Evolutionary conservation across 106 monocot species (phyloP).

Genomic region (Apostasia shenzhenica): DNA sequence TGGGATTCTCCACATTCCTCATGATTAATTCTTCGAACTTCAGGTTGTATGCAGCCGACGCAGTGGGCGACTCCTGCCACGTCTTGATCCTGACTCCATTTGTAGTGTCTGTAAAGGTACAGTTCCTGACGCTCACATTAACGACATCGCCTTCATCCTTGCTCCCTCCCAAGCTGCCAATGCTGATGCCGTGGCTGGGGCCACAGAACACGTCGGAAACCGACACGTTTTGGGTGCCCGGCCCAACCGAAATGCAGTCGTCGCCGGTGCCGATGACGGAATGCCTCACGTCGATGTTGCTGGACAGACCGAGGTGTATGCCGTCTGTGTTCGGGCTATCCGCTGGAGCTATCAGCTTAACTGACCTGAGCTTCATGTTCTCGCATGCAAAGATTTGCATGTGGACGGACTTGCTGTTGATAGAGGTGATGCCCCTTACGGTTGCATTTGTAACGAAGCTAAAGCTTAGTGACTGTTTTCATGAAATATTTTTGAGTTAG

Average conservation of each 20-base stretch:
- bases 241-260: constrained; percentile 52
- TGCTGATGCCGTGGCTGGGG: constrained; percentile 52
- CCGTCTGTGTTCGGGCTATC: constrained; percentile 64
- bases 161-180: constrained; percentile 38
- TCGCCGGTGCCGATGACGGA: constrained; percentile 38
- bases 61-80: constrained; percentile 18
- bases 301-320: constrained; percentile 25
- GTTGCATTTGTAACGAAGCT: constrained; percentile 17
- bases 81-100: constrained; percentile 49
- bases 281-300: constrained; percentile 12
- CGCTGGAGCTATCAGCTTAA: constrained; percentile 29
- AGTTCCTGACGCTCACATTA: constrained; percentile 26
- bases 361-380: constrained; percentile 4
- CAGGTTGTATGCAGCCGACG: constrained; percentile 8
- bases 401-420: constrained; percentile 37
- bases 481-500: neutral
- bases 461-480: constrained; percentile 22
- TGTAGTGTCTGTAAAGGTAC: constrained; percentile 20
- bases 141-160: constrained; percentile 19
- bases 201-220: constrained; percentile 27
- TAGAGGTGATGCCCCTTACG: constrained; percentile 9
- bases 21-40: constrained; percentile 30
- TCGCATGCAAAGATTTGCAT: constrained; percentile 15
- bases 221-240: constrained; percentile 13
- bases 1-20: constrained; percentile 42